A percentile compares a stretch with the other conserved stretches of the same genome.
Evolutionary conservation across 345 rosid genomes (phyloP).

Genomic region (Arabis alpina): DNA sequence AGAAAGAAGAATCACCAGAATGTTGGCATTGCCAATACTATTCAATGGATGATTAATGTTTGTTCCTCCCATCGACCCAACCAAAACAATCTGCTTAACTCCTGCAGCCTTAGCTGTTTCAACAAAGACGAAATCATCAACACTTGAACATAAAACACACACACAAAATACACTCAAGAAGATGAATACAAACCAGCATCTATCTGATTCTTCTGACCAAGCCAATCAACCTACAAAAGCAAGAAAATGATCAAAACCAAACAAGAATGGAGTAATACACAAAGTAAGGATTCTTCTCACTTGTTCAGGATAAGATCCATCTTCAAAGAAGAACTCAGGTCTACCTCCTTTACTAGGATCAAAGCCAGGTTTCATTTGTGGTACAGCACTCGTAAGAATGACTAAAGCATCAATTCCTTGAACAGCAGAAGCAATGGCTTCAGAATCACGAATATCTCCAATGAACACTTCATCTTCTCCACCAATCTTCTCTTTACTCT

Average conservation of each 20-base stretch:
- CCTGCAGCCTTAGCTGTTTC: constrained; percentile 85
- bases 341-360: constrained; percentile 86
- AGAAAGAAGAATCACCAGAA: constrained; percentile 59
- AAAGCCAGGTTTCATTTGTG: constrained; percentile 79
- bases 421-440: constrained; percentile 61
- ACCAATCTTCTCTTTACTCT: constrained; percentile 84
- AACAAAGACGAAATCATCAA: constrained; percentile 1
- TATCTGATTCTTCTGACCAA: constrained; percentile 97
- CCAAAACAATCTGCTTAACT: constrained; percentile 92
- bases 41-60: constrained; percentile 71
- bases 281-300: constrained; percentile 40
- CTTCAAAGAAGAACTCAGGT: constrained; percentile 93
- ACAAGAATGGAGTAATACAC: constrained; percentile 17
- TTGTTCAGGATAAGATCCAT: constrained; percentile 94
- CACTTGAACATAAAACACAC: neutral
- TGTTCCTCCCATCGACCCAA: constrained; percentile 98
- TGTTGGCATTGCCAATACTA: constrained; percentile 91
- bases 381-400: constrained; percentile 91
- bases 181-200: constrained; percentile 69
- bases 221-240: constrained; percentile 83
- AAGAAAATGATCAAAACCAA: constrained; percentile 27
- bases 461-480: constrained; percentile 75
- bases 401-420: constrained; percentile 78
- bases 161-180: constrained; percentile 5
- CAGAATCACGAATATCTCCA: constrained; percentile 73